Base-by-base conservation (phyloP, 1,284 basidiomycete species). In the Cryptococcus maquisensis region DNA sequence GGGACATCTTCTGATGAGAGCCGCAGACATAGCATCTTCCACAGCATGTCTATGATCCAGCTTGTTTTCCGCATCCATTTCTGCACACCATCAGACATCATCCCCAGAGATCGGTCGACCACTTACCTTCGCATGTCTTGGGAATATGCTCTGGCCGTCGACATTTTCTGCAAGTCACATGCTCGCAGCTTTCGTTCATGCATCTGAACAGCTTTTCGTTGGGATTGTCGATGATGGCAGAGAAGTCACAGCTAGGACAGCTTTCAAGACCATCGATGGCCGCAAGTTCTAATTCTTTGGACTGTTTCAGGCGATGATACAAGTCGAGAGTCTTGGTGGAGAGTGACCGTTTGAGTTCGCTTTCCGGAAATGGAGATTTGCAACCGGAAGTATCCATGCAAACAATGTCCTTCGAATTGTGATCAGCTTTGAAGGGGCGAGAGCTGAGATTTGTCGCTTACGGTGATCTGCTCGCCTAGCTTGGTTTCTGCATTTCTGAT, bases 1-100 rank as follows among this genome's bases (percentile, higher is more conserved):
- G 0, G 90, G 90, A 72, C 90, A 94, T 59, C 85, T 86, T 38
- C 90, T 81, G 82, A 90, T 87, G 32, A 92, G 77, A 2, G 90
- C 90, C 47, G 81, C 80, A 36, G 88, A 88, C 90, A 94, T 92
- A 4, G 90, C 90, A 70, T 94, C 90, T 67, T 93, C 90, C 37
- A 94, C 80, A 0, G 80, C 71, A 75, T 93, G 90, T 47, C 84
- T 81, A 10, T 81, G 84, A 72, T 88, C 82, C 8, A 91, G 73
- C 52, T 83, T 82, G 56, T 81, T 83, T 67, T 91, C 88, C 7
- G 84, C 80, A 56, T 86, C 85, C 56, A 81, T 78, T 72, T 90
- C 72, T 87, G 60, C 26, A 55, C 48, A 45, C 16, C 4, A 39
- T 18, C 13, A 36, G 13, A 15, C 18, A 35, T 21, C 18, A 16